phyloP scores from a whole-genome alignment of 2,329 filamentous ascomycete genomes.

The Sporothrix curviconia region DNA sequence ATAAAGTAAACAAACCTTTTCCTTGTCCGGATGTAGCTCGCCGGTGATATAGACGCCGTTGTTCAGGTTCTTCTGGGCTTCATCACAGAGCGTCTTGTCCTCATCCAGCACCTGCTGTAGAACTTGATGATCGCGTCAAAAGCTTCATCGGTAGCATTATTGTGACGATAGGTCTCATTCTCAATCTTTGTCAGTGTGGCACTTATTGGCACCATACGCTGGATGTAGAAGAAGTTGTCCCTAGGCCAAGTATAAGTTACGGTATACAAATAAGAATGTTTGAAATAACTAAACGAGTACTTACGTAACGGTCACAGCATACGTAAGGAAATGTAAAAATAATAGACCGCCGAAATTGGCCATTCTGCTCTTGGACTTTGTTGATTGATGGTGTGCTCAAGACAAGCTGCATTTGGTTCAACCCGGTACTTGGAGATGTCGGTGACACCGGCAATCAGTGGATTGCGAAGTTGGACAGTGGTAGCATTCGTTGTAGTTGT shows the following conservation, averaged over 20 bases:
- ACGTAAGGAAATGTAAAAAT: constrained; percentile 36
- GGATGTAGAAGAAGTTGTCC: constrained; percentile 45
- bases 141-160: constrained; percentile 38
- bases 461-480: constrained; percentile 44
- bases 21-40: constrained; percentile 44
- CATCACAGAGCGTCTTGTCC: constrained; percentile 45
- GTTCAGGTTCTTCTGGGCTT: constrained; percentile 44
- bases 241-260: constrained; percentile 20
- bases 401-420: constrained; percentile 24
- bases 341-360: constrained; percentile 23
- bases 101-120: constrained; percentile 46
- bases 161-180: constrained; percentile 47
- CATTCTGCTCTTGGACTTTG: constrained; percentile 7
- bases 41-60: constrained; percentile 45
- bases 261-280: too few relatives aligned
- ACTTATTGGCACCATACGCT: constrained; percentile 42
- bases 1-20: constrained; percentile 29
- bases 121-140: constrained; percentile 41
- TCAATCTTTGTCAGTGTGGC: constrained; percentile 38
- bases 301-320: constrained; percentile 34
- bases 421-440: constrained; percentile 40
- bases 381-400: constrained; percentile 17
- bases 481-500: constrained; percentile 45
- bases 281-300: constrained; percentile 16
- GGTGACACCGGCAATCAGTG: constrained; percentile 37